Conservation (phyloP, 495 filamentous ascomycete species). For the Cercophora scortea region DNA sequence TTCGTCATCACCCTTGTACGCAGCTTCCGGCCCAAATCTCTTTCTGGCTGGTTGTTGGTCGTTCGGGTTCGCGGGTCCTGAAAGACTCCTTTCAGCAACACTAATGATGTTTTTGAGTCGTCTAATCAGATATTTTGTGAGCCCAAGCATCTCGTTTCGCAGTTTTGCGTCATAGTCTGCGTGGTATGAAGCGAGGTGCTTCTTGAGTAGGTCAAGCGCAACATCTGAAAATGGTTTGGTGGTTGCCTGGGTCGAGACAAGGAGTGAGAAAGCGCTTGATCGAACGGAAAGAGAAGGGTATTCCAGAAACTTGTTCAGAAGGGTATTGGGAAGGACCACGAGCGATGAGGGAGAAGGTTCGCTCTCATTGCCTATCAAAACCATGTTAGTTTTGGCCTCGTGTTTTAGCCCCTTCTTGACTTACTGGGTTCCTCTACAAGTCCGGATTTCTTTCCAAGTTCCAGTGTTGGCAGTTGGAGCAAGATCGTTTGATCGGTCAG, state of each 20-base stretch:
- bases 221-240: slow-evolving; percentile 58
- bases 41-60: slow-evolving; percentile 11
- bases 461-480: slow-evolving; percentile 60
- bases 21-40: slow-evolving; percentile 15
- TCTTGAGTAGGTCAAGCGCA: slow-evolving; percentile 51
- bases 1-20: slow-evolving; percentile 12
- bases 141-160: slow-evolving; percentile 64
- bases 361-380: slow-evolving; percentile 1
- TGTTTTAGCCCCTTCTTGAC: slow-evolving; percentile 10
- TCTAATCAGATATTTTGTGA: slow-evolving; percentile 59
- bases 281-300: slow-evolving; percentile 56
- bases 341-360: slow-evolving; percentile 6
- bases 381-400: too few species aligned
- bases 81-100: slow-evolving; percentile 29
- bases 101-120: slow-evolving; percentile 48
- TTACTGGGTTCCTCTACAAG: slow-evolving; percentile 67
- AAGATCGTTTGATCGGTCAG: slow-evolving; percentile 46
- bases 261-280: slow-evolving; percentile 64
- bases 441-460: slow-evolving; percentile 71
- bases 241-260: slow-evolving; percentile 60
- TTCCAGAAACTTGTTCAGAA: slow-evolving; percentile 50
- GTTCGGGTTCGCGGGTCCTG: not conserved
- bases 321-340: slow-evolving; percentile 31
- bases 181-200: slow-evolving; percentile 59
- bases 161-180: slow-evolving; percentile 78